Base-by-base conservation (phyloP, 768 basidiomycete species). In the Coprinopsis sp. region DNA sequence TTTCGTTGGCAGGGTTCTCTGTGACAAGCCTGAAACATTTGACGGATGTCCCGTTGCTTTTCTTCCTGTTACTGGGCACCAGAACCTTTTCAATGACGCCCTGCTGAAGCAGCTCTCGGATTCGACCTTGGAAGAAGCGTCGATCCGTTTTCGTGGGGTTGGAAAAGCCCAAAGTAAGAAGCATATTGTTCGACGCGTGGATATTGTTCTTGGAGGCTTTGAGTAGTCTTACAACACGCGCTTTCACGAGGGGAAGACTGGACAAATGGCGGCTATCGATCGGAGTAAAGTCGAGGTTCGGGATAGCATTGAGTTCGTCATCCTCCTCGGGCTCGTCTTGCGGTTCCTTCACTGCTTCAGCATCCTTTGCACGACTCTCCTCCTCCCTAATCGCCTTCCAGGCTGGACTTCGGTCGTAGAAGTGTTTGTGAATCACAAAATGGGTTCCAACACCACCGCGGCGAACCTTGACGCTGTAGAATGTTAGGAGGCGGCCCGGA, bases 341-440 rank as follows among this genome's bases (percentile, higher is more conserved):
- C 11, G 34, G 40, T 33, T 64, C 60, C 42, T 58, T 51, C 52
- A 52, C 44, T 10, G 53, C 58, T 27, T 57, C 60, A 2, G 52
- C 57, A 30, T 61, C 64, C 50, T 73, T 69, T n/a, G 74, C 78
- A 41, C 68, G 64, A 37, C 61, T 67, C 60, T 86, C 85, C 64
- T 89, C 88, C 14, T 81, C 77, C 11, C 80, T 78, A 46, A 91
- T 84, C 45, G 74, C 78, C 57, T 81, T 78, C 89, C 89, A 91
- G n/a, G 79, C 71, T 0, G 78, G 70, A 55, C 78, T 87, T 29
- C 77, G 73, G 39, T 89, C 82, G 57, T 84, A 87, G 61, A 92
- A 93, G 59, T 92, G 82, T 55, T 77, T 85, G 67, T 91, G 91
- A 36, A 95, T 79, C 58, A 78, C 81, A 50, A 87, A 79, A 61